Conservation (phyloP, 768 basidiomycete species). For the Boletus sp. region DNA sequence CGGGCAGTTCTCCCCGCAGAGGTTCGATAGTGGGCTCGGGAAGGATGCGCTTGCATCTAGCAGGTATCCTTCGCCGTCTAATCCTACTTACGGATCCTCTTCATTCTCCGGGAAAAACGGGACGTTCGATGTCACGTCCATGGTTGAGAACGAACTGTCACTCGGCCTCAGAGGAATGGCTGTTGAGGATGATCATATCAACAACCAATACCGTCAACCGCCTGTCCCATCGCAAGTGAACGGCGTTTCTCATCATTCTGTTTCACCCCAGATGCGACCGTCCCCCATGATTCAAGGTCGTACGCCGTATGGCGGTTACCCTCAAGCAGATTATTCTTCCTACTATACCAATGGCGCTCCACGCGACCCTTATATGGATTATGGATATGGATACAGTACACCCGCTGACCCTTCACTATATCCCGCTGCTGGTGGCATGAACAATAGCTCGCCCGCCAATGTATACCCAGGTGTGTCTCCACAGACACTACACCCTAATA, state of each 20-base stretch:
- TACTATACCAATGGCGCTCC: slow-evolving; percentile 55
- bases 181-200: slow-evolving; percentile 52
- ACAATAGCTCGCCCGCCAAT: slow-evolving; percentile 41
- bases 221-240: slow-evolving; percentile 28
- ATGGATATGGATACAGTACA: slow-evolving; percentile 54
- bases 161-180: slow-evolving; percentile 60
- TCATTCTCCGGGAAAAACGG: slow-evolving; percentile 32
- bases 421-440: slow-evolving; percentile 44
- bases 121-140: slow-evolving; percentile 39
- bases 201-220: slow-evolving; percentile 40
- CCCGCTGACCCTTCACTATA: slow-evolving; percentile 52
- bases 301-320: slow-evolving; percentile 48
- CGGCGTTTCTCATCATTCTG: slow-evolving; percentile 29
- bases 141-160: slow-evolving; percentile 54
- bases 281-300: slow-evolving; percentile 46
- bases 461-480: slow-evolving; percentile 50
- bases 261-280: slow-evolving; percentile 40
- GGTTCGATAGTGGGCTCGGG: slow-evolving; percentile 46
- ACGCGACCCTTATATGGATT: slow-evolving; percentile 53
- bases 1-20: slow-evolving; percentile 54
- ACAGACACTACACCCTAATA: slow-evolving; percentile 43
- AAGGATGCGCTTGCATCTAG: slow-evolving; percentile 38
- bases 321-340: slow-evolving; percentile 55
- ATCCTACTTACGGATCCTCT: slow-evolving; percentile 33
- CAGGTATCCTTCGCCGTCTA: slow-evolving; percentile 51